These are phyloP conservation scores for Candida ascalaphidarum DNA, from an alignment of 805 yeast genomes.

Conservation along the genomic window DNA sequence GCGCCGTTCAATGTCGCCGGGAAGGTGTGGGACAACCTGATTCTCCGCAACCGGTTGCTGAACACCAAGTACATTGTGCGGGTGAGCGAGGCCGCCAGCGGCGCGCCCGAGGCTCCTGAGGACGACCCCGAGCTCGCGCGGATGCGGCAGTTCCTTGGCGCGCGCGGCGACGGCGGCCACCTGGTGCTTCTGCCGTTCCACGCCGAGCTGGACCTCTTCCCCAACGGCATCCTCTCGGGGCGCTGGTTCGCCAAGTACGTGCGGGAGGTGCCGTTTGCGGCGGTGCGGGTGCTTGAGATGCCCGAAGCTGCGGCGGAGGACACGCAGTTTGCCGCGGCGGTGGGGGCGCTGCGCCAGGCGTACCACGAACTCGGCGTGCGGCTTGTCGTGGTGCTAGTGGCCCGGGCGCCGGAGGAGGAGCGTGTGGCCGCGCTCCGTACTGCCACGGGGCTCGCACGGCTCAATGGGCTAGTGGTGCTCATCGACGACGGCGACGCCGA, in stretches of 20 bases:
- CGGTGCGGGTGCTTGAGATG: constrained; percentile 12
- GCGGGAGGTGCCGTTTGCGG: constrained; percentile 22
- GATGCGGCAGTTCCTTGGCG: neutral
- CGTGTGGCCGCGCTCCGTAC: constrained; percentile 17
- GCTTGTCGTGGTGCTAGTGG: constrained; percentile 17
- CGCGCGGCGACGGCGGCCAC: constrained; percentile 8
- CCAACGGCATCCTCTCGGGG: constrained; percentile 18
- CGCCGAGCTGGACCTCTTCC: constrained; percentile 17
- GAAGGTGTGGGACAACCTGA: constrained; percentile 28
- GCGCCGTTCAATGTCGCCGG: constrained; percentile 11
- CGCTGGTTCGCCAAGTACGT: constrained; percentile 30
- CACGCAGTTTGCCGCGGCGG: constrained; percentile 5
- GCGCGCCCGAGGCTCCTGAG: neutral
- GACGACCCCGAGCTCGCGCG: neutral
- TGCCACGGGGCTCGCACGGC: constrained; percentile 19
- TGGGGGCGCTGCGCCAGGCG: constrained; percentile 6
- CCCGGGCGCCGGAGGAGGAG: constrained; percentile 9
- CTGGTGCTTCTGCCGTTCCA: constrained; percentile 31
- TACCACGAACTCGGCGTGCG: constrained; percentile 6
- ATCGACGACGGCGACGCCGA: constrained; percentile 6
- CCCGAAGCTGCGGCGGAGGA: constrained; percentile 7
- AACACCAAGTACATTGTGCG: constrained; percentile 21
- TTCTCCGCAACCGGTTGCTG: constrained; percentile 27
- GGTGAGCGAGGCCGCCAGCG: no score
- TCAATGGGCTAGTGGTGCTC: constrained; percentile 21